A percentile compares a stretch with the other conserved stretches of the same genome.
phyloP scores from a whole-genome alignment of 306 rosid genomes.

The Pueraria montana region DNA sequence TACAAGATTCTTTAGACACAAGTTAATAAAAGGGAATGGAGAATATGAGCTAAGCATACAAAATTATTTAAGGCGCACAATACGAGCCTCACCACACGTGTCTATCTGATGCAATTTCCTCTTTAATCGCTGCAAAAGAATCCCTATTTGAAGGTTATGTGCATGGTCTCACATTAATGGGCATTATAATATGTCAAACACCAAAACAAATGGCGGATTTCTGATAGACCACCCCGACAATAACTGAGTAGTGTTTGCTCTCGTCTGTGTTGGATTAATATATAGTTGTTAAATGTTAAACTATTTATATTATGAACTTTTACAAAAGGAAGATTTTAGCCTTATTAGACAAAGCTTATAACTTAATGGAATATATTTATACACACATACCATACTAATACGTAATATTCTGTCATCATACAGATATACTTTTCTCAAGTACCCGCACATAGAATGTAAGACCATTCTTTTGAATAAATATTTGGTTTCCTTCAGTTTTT shows the following conservation, averaged over 20 bases:
- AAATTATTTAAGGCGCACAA: not conserved
- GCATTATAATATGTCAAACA: slow-evolving; percentile 6
- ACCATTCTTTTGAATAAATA: not conserved
- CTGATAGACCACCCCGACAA: slow-evolving; percentile 39
- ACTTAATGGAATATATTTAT: not conserved
- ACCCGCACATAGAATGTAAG: slow-evolving; percentile 32
- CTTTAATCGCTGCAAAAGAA: slow-evolving; percentile 13
- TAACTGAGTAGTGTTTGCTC: not conserved
- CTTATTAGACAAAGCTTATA: not conserved
- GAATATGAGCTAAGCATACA: not conserved
- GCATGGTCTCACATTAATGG: slow-evolving; percentile 16
- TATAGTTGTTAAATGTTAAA: not conserved
- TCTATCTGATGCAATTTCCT: slow-evolving; percentile 6
- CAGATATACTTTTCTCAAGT: not conserved
- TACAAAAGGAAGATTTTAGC: not conserved
- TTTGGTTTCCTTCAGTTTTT: not conserved
- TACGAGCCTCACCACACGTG: slow-evolving; percentile 25
- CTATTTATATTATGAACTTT: not conserved
- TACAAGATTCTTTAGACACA: not conserved
- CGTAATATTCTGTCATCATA: slow-evolving; percentile 18
- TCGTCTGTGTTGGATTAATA: not conserved
- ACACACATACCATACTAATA: not conserved
- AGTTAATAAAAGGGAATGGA: not conserved
- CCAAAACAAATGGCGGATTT: slow-evolving; percentile 44
- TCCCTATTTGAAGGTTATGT: not conserved